Percentiles rank a stretch among this genome's conserved stretches.
phyloP scores from a whole-genome alignment of 306 rosid species.

The Leucaena leucocephala region DNA sequence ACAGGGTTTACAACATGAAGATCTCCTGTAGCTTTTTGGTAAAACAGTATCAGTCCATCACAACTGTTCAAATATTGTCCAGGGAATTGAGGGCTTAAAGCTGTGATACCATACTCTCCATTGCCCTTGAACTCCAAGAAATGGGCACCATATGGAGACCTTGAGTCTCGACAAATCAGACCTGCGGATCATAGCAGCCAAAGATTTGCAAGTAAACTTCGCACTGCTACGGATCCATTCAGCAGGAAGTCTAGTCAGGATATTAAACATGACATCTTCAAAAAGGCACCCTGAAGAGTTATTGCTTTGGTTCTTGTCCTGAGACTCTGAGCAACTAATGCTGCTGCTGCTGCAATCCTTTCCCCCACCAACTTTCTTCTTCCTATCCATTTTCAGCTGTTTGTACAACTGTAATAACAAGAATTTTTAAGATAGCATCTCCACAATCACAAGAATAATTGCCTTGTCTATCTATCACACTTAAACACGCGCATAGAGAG shows the following conservation, averaged over 20 bases:
- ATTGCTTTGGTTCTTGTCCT: not conserved
- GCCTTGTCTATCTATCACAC: not conserved
- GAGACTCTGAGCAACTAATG: slow-evolving; percentile 3
- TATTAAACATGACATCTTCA: slow-evolving; percentile 23
- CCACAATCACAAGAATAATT: not conserved
- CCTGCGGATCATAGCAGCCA: slow-evolving; percentile 25
- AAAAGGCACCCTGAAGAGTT: not conserved
- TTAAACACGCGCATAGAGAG: not conserved
- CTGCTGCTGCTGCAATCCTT: not conserved
- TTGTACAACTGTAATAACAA: slow-evolving; percentile 9
- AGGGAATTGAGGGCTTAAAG: not conserved
- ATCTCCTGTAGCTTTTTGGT: not conserved
- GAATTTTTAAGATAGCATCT: not conserved
- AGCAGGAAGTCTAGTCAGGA: slow-evolving; percentile 29
- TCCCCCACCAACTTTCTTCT: slow-evolving; percentile 10
- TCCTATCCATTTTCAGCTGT: slow-evolving; percentile 10
- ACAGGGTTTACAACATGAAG: not conserved
- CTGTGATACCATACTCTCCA: slow-evolving; percentile 5
- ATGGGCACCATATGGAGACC: slow-evolving; percentile 17
- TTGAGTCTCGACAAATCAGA: slow-evolving; percentile 7
- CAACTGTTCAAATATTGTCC: slow-evolving; percentile 27
- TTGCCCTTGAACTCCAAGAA: slow-evolving; percentile 27
- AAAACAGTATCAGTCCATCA: slow-evolving; percentile 20
- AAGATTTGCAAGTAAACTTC: slow-evolving; percentile 26
- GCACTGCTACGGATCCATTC: slow-evolving; percentile 10